Evolutionary conservation across 2,329 filamentous ascomycete genomes (phyloP).

Genomic region (Aspergillus pseudonomiae): DNA sequence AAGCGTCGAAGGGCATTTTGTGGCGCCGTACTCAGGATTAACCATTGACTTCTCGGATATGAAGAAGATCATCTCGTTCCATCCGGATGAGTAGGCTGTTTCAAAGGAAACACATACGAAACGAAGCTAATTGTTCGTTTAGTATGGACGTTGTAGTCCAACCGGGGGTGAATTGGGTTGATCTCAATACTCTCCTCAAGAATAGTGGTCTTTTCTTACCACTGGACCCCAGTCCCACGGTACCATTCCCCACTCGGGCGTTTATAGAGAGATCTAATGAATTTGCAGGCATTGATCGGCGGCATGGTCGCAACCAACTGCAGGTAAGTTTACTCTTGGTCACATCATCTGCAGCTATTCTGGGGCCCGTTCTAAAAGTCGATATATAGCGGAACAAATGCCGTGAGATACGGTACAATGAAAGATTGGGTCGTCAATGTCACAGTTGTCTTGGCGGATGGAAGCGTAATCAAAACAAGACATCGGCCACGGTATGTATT

Average conservation of each 20-base stretch:
- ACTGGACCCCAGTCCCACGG: constrained; percentile 73
- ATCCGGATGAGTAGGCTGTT: constrained; percentile 65
- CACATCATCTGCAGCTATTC: constrained; percentile 28
- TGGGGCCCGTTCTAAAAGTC: neutral
- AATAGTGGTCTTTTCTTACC: constrained; percentile 81
- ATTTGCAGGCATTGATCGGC: constrained; percentile 47
- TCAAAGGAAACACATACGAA: too few species aligned
- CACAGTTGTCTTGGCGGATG: constrained; percentile 71
- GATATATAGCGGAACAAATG: constrained; percentile 53
- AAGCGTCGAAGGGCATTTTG: constrained; percentile 84
- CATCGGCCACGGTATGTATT: constrained; percentile 11
- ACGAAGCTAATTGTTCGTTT: neutral
- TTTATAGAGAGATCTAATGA: neutral
- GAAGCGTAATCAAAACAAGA: constrained; percentile 68
- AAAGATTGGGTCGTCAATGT: constrained; percentile 73
- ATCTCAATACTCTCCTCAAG: constrained; percentile 72
- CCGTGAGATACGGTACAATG: constrained; percentile 71
- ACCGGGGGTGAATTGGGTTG: constrained; percentile 83
- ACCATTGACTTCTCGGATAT: constrained; percentile 85
- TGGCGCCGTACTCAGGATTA: constrained; percentile 79
- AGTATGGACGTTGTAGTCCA: constrained; percentile 85
- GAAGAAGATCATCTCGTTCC: constrained; percentile 75
- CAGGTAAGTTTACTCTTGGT: constrained; percentile 13
- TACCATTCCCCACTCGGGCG: neutral
- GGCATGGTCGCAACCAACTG: constrained; percentile 68